Base-by-base conservation (phyloP, 441 rosid genomes). In the Populus hybrid region DNA sequence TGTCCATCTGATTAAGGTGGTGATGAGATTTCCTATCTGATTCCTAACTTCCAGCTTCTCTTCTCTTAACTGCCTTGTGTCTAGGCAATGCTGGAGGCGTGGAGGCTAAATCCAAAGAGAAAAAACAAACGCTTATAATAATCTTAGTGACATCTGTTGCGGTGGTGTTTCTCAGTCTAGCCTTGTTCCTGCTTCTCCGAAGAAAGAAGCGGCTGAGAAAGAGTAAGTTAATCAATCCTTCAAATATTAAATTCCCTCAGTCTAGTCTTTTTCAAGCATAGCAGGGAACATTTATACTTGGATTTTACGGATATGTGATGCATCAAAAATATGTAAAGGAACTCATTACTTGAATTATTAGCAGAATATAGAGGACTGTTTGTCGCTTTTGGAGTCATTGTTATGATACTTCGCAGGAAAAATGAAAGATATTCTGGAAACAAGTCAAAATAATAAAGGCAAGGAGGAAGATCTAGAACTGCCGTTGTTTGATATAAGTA, bases 401-500 rank as follows among this genome's bases (percentile, higher is more conserved):
- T 21, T 50, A 23, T 12, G 21, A 50, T 42, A 42, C 64, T 50
- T 42, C 34, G 14, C 74, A 71, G 74, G 74, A 20, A 21, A 38
- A n/a, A 21, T 2, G 61, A 61, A 14, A 53, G 28, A 16, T 18
- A 42, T 11, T 46, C 14, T 2, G 21, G 35, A 28, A 24, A 57
- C 8, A 5, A 46, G 24, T 57, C 28, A n/a, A 40, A 36, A 23
- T 70, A 10, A 23, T 40, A 24, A 70, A 23, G 42, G 34, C 14
- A 34, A 46, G n/a, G 74, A 71, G 10, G 74, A 71, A 71, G 67
- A 72, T 72, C 40, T 72, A 16, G 75, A 72, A 1, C 16, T 72
- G 10, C 75, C 75, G 2, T 12, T 14, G 38, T 68, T 30, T 18
- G 71, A 68, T 30, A 12, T 68, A 8, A 18, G n/a, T 68, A 10